Evolutionary conservation across 202 grass and related monocot species (phyloP).

Genomic region (Bolboschoenoplectus hybrid): DNA sequence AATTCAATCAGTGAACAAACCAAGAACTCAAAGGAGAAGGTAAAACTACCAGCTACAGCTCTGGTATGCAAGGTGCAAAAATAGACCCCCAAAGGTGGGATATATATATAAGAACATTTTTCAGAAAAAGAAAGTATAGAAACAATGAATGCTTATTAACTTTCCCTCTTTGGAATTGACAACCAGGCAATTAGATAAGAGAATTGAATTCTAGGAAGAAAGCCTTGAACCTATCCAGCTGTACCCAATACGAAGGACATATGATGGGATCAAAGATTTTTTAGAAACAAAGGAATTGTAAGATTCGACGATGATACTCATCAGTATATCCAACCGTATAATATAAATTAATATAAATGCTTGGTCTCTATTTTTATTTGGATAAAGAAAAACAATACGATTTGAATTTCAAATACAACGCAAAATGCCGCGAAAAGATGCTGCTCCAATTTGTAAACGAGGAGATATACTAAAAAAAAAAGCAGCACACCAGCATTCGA

Average conservation of each 20-base stretch:
- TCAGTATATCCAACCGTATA: constrained; percentile 8
- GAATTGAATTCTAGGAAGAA: constrained; percentile 22
- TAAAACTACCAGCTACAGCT: constrained; percentile 11
- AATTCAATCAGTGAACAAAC: neutral
- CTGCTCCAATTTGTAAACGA: neutral
- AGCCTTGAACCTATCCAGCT: neutral
- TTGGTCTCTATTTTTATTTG: neutral
- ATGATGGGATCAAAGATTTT: neutral
- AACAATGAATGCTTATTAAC: constrained; percentile 25
- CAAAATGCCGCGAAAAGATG: neutral
- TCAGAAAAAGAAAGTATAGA: constrained; percentile 9
- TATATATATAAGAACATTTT: constrained; percentile 33
- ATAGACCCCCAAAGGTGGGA: neutral
- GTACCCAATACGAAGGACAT: neutral
- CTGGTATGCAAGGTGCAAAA: neutral
- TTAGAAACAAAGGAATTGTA: constrained; percentile 1
- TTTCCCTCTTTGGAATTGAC: constrained; percentile 27
- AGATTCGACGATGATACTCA: neutral
- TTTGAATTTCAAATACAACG: constrained; percentile 1
- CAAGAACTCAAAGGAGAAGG: constrained; percentile 5
- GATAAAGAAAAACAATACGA: neutral
- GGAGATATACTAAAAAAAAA: neutral
- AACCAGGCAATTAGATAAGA: constrained; percentile 1
- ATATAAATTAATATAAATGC: neutral
- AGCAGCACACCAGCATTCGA: neutral